phyloP scores from a whole-genome alignment of 2,329 filamentous ascomycete species.

The Alternaria rosae region DNA sequence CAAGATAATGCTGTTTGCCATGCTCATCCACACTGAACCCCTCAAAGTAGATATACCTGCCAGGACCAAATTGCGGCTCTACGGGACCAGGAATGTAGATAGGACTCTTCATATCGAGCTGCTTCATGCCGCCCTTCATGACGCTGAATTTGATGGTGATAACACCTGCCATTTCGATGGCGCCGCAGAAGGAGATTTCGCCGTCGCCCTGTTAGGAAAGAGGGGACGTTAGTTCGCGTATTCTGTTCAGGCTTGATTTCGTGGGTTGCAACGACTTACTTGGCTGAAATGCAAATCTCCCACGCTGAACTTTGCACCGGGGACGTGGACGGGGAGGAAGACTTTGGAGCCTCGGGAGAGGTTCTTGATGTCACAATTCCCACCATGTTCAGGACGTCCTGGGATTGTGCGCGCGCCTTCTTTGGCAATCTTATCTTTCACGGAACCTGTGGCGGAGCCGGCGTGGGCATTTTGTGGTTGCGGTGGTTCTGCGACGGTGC shows the following conservation, averaged over 20 bases:
- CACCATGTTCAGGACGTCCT: constrained; percentile 83
- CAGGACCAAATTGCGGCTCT: constrained; percentile 85
- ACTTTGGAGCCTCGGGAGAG: constrained; percentile 80
- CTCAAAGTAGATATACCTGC: constrained; percentile 83
- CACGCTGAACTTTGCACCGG: constrained; percentile 87
- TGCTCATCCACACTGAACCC: constrained; percentile 89
- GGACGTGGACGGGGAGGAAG: constrained; percentile 85
- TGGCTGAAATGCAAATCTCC: constrained; percentile 89
- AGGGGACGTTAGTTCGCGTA: neutral
- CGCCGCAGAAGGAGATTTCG: constrained; percentile 78
- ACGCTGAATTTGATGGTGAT: constrained; percentile 92
- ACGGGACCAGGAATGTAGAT: constrained; percentile 89
- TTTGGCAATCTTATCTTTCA: constrained; percentile 71
- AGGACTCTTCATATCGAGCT: constrained; percentile 79
- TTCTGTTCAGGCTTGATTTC: neutral
- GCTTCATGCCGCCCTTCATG: constrained; percentile 78
- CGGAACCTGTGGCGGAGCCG: constrained; percentile 65
- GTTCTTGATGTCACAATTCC: constrained; percentile 93
- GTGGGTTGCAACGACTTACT: neutral
- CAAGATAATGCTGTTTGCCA: constrained; percentile 88
- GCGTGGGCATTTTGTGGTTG: constrained; percentile 75
- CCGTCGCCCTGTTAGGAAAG: constrained; percentile 70
- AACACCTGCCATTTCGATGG: constrained; percentile 92
- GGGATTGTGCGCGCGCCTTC: constrained; percentile 89
- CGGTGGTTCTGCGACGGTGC: constrained; percentile 80